Base-by-base conservation (phyloP, 352 stramenopile species). In the Phytophthora colocasiae region DNA sequence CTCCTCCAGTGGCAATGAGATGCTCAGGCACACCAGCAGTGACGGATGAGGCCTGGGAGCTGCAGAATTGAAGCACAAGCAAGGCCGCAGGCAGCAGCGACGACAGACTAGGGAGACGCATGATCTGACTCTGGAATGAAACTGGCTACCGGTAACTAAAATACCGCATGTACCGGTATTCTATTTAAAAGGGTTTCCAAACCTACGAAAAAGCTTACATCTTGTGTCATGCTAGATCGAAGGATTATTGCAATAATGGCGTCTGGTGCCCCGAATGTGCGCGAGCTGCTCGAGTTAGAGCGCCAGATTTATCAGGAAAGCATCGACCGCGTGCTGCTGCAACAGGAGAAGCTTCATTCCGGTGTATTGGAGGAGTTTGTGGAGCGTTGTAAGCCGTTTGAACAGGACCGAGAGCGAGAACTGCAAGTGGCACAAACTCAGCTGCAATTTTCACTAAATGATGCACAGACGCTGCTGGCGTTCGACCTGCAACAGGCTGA, bases 261-360 rank as follows among this genome's bases (percentile, higher is more conserved):
- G 17, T 26, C 46, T 48, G 48, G 69, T 54, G 31, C 31, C 9
- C 78, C 87, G 34, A 89, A 81, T 38, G 85, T 92, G 48, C 83
- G 81, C 17, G 76, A 92, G 66, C 64, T 93, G 68, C 73, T 93
- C 63, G 85, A 93, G 69, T 74, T 93, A 38, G 85, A 95, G 78
- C 73, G 81, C 22, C 78, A 91, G 71, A 75, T 95, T 27, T 93
- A 93, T 58, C 83, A 95, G 69, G 83, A 95, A 47, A 93, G 80
- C 61, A 93, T 95, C 46, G 82, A 93, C 27, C 80, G 76, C n/a
- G 76, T 80, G 31, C 47, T 65, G 40, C 53, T 65, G 39, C 85
- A 89, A 50, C 79, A 82, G n/a, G 53, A 77, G 29, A 41, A 84
- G 55, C 73, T 95, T 29, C 55, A 64, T 17, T 44, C 38, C 4